Base-by-base conservation (phyloP, 1,284 basidiomycete species). In the Meira miltonrushii region DNA sequence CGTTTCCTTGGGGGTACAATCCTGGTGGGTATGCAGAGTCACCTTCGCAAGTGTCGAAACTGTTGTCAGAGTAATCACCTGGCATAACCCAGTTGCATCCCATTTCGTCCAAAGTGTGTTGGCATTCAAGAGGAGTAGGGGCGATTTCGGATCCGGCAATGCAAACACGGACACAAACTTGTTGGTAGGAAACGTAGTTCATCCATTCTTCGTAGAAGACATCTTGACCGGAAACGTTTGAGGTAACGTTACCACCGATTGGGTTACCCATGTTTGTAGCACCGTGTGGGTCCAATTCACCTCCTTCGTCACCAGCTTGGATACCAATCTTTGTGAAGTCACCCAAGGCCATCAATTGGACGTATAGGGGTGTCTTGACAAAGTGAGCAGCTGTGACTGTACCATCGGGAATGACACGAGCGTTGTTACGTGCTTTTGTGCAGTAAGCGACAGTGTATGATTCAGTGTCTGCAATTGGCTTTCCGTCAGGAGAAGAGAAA, bases 401-500 rank as follows among this genome's bases (percentile, higher is more conserved):
- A 51, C 75, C 75, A 56, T 78, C 75, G 19, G 75, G 75, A 51
- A 78, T 78, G 47, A 78, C 74, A 61, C 75, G 75, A 1, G 75
- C 75, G 39, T 75, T 71, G 71, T 78, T 78, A 39, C 75, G 69
- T 1, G 76, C 56, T 67, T 76, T 85, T 39, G 86, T 87, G 80
- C 88, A 90, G 84, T 84, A 89, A 0, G 86, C 85, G 17, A 89
- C 85, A 64, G 84, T 85, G 72, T 85, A 81, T 40, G 81, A 84
- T 77, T 89, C 88, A 3, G 83, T 82, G 65, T 87, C 81, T 23
- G 82, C 86, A 57, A 89, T 84, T n/a, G 81, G 79, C 37, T 74
- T 56, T n/a, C 77, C 81, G 10, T 75, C 62, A 80, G 75, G 80
- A 2, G 75, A 71, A 19, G 67, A 72, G 46, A 76, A 78, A n/a